Percentiles rank a stretch among this genome's conserved stretches.
Evolutionary conservation across 257 asterid species (phyloP).

Genomic region (Solanum raphanifolium): DNA sequence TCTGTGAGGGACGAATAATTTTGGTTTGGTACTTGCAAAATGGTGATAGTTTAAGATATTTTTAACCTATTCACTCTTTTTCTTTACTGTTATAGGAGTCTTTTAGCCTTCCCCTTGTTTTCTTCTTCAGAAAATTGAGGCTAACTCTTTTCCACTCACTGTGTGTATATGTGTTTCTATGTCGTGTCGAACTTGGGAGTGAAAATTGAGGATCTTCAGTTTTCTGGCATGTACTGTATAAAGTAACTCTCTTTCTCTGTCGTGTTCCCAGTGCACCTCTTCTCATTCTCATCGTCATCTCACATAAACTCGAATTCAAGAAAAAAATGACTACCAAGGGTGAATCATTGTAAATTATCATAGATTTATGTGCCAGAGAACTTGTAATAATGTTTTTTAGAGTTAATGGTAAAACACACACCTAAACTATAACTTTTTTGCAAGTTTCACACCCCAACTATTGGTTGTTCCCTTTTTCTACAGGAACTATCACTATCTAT

Average conservation of each 20-base stretch:
- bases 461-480: neutral
- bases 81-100: neutral
- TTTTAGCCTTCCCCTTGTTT: neutral
- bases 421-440: neutral
- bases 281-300: neutral
- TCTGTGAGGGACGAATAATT: neutral
- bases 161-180: neutral
- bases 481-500: neutral
- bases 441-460: neutral
- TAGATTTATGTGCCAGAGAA: neutral
- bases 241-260: neutral
- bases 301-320: neutral
- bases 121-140: neutral
- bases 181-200: neutral
- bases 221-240: neutral
- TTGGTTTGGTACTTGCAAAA: neutral
- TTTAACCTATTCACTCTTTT: neutral
- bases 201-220: no score
- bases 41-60: neutral
- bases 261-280: neutral
- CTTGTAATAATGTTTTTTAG: neutral
- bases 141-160: neutral
- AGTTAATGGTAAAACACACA: neutral
- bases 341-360: neutral
- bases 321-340: neutral